phyloP scores from a whole-genome alignment of 176 grass and related monocot species.

The Oryza meyeriana region DNA sequence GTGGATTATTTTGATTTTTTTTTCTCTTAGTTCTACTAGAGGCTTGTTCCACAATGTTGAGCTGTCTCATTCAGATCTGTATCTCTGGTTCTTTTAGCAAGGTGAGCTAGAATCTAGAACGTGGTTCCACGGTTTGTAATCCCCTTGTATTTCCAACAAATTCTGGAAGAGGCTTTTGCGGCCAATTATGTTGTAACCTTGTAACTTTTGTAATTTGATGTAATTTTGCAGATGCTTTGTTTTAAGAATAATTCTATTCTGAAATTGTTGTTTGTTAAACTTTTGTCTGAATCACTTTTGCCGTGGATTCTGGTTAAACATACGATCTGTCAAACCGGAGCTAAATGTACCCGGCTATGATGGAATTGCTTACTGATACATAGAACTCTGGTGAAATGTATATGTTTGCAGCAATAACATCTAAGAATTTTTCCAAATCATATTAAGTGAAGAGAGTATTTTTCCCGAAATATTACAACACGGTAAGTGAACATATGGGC shows the following conservation, averaged over 20 bases:
- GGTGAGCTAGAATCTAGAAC: conserved; percentile 29
- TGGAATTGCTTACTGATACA: neutral
- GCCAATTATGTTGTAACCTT: conserved; percentile 28
- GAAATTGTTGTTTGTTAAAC: neutral
- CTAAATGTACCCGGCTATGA: neutral
- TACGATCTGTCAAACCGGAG: neutral
- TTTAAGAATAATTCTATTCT: conserved; percentile 3
- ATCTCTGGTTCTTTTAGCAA: conserved; percentile 18
- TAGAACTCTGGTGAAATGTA: neutral
- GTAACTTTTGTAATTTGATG: conserved; percentile 35
- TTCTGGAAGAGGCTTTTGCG: neutral
- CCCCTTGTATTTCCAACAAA: neutral
- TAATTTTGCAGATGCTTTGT: conserved; percentile 34
- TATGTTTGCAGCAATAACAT: neutral
- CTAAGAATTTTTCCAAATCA: neutral
- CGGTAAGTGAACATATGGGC: neutral
- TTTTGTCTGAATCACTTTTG: neutral
- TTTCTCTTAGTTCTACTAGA: conserved; percentile 19
- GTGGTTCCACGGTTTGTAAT: conserved; percentile 19
- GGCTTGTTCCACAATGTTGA: conserved; percentile 27
- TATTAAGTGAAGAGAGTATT: neutral
- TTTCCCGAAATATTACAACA: neutral
- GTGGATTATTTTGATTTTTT: conserved; percentile 1
- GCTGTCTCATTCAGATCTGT: conserved; percentile 23
- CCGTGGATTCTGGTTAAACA: neutral